A percentile compares a stretch with the other conserved stretches of the same genome.
Conservation (phyloP, 2,329 filamentous ascomycete species). For the Coniochaeta sp. region DNA sequence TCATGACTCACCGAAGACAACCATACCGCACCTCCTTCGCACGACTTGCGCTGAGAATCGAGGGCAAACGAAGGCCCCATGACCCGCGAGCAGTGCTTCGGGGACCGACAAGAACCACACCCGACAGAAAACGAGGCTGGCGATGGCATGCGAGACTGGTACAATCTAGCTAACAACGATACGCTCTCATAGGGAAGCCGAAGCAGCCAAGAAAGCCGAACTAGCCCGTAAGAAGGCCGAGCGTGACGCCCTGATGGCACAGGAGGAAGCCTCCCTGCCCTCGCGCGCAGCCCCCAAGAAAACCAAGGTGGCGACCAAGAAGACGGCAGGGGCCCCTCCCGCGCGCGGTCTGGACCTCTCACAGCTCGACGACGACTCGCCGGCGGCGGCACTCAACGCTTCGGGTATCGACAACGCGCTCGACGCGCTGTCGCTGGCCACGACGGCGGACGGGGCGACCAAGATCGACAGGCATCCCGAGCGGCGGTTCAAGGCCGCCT, state of each 20-base stretch:
- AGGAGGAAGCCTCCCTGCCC: constrained; percentile 65
- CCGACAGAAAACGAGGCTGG: background rate
- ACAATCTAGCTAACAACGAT: background rate
- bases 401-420: constrained; percentile 90
- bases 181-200: constrained; percentile 58
- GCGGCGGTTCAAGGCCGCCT: constrained; percentile 79
- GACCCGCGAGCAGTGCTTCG: background rate
- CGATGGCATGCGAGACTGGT: background rate
- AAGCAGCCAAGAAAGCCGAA: constrained; percentile 77
- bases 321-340: constrained; percentile 32
- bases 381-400: constrained; percentile 58
- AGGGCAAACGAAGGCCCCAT: background rate
- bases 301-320: constrained; percentile 60
- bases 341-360: constrained; percentile 63
- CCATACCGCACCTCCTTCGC: background rate
- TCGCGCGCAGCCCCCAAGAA: constrained; percentile 57
- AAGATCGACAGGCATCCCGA: constrained; percentile 89
- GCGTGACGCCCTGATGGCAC: constrained; percentile 71
- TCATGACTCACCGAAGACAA: background rate
- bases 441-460: constrained; percentile 40
- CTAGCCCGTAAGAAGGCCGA: constrained; percentile 86
- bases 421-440: constrained; percentile 66
- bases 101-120: background rate
- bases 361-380: constrained; percentile 57
- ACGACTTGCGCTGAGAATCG: background rate